phyloP scores from a whole-genome alignment of 164 flowering plant genomes.

The Dillenia turbinata region DNA sequence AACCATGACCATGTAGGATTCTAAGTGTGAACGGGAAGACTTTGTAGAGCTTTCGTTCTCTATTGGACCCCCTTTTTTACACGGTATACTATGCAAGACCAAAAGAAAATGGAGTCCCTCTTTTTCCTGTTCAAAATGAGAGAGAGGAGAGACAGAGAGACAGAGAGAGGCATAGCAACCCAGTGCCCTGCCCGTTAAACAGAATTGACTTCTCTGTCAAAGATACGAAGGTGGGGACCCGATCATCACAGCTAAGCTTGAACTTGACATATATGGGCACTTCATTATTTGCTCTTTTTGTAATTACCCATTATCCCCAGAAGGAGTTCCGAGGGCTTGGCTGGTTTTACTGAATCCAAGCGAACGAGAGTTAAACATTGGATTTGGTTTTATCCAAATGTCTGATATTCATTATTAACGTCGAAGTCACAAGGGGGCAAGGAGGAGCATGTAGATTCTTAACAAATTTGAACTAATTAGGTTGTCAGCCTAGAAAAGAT shows the following conservation, averaged over 20 bases:
- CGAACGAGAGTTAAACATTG: too few relatives aligned
- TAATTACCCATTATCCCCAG: too few relatives aligned
- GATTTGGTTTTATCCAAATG: too few relatives aligned
- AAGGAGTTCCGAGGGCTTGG: too few relatives aligned
- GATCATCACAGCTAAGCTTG: background rate
- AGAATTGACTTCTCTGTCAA: slow-evolving; percentile 15
- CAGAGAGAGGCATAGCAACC: slow-evolving; percentile 1
- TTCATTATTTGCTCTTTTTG: too few relatives aligned
- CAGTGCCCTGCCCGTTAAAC: background rate
- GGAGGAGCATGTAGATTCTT: too few relatives aligned
- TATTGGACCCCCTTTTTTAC: background rate
- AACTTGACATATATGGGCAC: too few relatives aligned
- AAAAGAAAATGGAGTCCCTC: slow-evolving; percentile 14
- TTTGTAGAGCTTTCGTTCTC: slow-evolving; percentile 5
- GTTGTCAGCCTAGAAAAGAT: too few relatives aligned
- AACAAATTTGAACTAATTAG: too few relatives aligned
- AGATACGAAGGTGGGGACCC: slow-evolving; percentile 13
- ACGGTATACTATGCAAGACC: background rate
- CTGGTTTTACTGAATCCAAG: too few relatives aligned
- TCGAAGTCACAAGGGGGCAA: too few relatives aligned
- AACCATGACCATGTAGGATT: background rate
- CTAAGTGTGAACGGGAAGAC: slow-evolving; percentile 21
- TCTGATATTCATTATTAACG: too few relatives aligned
- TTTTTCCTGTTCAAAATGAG: slow-evolving; percentile 3
- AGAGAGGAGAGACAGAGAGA: background rate